Evolutionary conservation across 345 rosid species (phyloP).

Genomic region (Euphorbia peplus): DNA sequence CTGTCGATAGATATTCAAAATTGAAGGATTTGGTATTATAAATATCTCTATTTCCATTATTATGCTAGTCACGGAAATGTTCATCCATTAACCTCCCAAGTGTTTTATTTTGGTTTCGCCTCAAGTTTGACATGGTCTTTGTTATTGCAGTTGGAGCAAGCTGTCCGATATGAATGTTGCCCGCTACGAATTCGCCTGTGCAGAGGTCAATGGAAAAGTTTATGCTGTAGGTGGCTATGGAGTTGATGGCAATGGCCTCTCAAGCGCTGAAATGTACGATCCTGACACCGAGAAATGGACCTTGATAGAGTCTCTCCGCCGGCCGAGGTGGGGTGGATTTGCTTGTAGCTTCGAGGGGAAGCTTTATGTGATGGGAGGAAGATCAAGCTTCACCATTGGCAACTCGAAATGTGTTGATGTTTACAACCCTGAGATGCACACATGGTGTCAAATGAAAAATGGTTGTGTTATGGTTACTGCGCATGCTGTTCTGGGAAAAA

Average conservation of each 20-base stretch:
- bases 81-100: too few species aligned
- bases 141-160: conserved; percentile 72
- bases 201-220: conserved; percentile 75
- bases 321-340: conserved; percentile 86
- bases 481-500: conserved; percentile 69
- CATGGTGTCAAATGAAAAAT: conserved; percentile 78
- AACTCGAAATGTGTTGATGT: conserved; percentile 72
- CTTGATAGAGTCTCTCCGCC: conserved; percentile 61
- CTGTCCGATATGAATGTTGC: conserved; percentile 64
- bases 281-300: conserved; percentile 63
- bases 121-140: neutral
- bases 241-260: conserved; percentile 60
- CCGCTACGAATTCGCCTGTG: conserved; percentile 87
- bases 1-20: too few species aligned
- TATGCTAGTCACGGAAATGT: too few species aligned
- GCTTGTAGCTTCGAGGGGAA: conserved; percentile 74
- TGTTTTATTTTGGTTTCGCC: too few species aligned
- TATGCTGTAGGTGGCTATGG: conserved; percentile 87
- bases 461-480: conserved; percentile 96
- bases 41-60: too few species aligned
- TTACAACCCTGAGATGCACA: conserved; percentile 56
- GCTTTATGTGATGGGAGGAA: conserved; percentile 90
- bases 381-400: conserved; percentile 91
- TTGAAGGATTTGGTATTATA: too few species aligned
- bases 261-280: conserved; percentile 72